These are phyloP conservation scores for Colletotrichum simmondsii DNA, from an alignment of 2,329 filamentous ascomycete species.

Conservation along the genomic window DNA sequence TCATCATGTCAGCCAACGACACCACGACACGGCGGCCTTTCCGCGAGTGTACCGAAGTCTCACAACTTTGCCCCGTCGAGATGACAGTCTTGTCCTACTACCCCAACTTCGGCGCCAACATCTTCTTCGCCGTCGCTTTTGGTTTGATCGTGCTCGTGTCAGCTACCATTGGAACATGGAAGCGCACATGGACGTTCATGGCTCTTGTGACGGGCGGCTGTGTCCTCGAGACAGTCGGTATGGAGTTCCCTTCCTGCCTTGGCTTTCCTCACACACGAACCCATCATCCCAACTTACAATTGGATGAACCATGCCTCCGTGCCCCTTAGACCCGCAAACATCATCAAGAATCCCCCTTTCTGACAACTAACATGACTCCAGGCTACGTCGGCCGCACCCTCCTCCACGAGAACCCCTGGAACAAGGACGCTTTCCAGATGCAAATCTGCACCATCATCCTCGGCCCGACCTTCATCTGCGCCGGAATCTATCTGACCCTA, in stretches of 20 bases:
- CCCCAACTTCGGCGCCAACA: conserved; percentile 66
- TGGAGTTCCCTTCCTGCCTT: conserved; percentile 29
- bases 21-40: conserved; percentile 23
- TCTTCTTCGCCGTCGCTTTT: conserved; percentile 64
- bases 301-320: conserved; percentile 11
- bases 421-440: conserved; percentile 63
- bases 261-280: background rate
- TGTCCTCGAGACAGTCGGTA: conserved; percentile 62
- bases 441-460: conserved; percentile 71
- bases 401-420: conserved; percentile 65
- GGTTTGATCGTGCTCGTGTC: conserved; percentile 55
- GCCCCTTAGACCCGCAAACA: background rate
- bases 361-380: conserved; percentile 36
- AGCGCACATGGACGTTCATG: conserved; percentile 67
- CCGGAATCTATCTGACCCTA: conserved; percentile 72
- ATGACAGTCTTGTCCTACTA: conserved; percentile 66
- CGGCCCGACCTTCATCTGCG: conserved; percentile 69
- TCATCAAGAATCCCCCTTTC: background rate
- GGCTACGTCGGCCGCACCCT: conserved; percentile 65
- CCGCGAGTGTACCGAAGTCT: conserved; percentile 51
- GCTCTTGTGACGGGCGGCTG: conserved; percentile 60
- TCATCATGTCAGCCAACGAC: conserved; percentile 27
- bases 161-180: conserved; percentile 56
- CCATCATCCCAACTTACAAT: background rate
- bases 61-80: conserved; percentile 58